Conservation (phyloP, 345 rosid species). For the Eucalyptus urophylla region DNA sequence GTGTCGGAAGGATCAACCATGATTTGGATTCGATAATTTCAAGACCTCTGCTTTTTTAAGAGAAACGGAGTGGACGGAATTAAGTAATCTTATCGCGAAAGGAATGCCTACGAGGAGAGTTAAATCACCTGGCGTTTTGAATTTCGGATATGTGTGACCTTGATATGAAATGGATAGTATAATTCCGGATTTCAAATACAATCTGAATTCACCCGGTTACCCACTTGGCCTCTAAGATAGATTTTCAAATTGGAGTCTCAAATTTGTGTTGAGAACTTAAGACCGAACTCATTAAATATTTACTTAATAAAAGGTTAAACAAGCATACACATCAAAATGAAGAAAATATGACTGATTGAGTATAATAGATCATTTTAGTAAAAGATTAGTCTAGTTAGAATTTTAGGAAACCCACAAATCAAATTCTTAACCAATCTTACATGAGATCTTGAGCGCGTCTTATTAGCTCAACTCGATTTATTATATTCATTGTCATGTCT, state of each 20-base stretch:
- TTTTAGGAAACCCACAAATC: neutral
- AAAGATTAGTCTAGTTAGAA: neutral
- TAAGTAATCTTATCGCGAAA: neutral
- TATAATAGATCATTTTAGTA: neutral
- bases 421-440: neutral
- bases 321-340: neutral
- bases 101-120: neutral
- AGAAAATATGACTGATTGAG: neutral
- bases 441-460: rapidly evolving
- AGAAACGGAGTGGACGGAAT: neutral
- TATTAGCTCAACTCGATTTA: rapidly evolving
- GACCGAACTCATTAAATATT: neutral
- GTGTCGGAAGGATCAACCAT: neutral
- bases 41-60: neutral
- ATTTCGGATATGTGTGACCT: neutral
- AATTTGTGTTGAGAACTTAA: neutral
- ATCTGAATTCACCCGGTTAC: neutral
- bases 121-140: neutral
- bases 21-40: neutral
- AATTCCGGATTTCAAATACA: neutral
- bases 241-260: neutral
- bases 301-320: neutral
- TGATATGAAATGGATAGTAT: neutral
- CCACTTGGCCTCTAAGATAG: no score
- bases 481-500: neutral